Evolutionary conservation across 2,329 filamentous ascomycete species (phyloP).

Genomic region (Neocatenulostroma microsporum): DNA sequence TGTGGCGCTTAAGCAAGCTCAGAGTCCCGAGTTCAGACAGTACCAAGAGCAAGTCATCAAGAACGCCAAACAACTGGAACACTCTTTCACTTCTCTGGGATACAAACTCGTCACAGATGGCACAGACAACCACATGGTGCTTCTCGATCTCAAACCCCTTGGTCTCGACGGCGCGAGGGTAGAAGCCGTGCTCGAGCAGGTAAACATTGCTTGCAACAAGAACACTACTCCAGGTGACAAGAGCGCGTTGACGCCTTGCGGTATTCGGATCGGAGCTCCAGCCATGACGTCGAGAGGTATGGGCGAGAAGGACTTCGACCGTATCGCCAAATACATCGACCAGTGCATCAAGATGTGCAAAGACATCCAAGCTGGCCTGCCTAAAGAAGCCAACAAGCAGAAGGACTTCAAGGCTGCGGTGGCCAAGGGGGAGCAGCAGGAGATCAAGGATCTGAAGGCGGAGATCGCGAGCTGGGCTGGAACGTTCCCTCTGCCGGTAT

Average conservation of each 20-base stretch:
- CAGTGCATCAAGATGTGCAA: conserved; percentile 81
- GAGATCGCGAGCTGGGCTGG: conserved; percentile 84
- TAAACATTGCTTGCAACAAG: conserved; percentile 99
- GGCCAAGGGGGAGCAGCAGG: conserved; percentile 55
- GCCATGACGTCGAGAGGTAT: conserved; percentile 97
- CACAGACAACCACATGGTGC: conserved; percentile 96
- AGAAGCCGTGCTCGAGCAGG: conserved; percentile 91
- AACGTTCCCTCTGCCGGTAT: conserved; percentile 85
- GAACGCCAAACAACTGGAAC: conserved; percentile 88
- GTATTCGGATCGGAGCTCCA: conserved; percentile 91
- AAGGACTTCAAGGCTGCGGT: conserved; percentile 99
- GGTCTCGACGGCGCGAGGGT: conserved; percentile 87
- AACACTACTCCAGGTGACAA: conserved; percentile 98
- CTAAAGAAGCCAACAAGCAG: conserved; percentile 97
- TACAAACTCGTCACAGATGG: conserved; percentile 94
- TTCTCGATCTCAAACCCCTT: conserved; percentile 77
- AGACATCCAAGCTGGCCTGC: conserved; percentile 73
- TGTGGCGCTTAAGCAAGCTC: conserved; percentile 90
- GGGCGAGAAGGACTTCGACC: conserved; percentile 82
- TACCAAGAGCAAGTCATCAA: conserved; percentile 90
- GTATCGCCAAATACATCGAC: conserved; percentile 84
- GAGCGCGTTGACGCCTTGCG: conserved; percentile 86
- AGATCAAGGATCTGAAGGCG: conserved; percentile 78
- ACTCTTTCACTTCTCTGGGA: conserved; percentile 66
- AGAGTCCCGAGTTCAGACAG: conserved; percentile 78